These are phyloP conservation scores for Leishmania tropica DNA, from an alignment of 208 protist genomes.

Conservation along the genomic window DNA sequence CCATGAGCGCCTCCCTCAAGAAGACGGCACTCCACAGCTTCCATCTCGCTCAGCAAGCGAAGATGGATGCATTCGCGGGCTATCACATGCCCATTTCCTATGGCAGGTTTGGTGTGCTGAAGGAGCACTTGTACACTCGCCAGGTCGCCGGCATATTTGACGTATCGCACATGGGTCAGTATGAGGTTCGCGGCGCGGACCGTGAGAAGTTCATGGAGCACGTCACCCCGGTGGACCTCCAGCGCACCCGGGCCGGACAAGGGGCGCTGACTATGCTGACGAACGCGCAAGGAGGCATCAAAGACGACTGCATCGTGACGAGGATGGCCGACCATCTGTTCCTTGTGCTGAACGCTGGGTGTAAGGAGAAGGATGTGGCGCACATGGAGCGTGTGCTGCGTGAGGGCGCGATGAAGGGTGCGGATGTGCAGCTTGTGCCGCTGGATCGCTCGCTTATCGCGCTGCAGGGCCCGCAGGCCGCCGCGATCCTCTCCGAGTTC, in stretches of 20 bases:
- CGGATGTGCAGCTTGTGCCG: constrained; percentile 82
- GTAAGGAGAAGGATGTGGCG: constrained; percentile 94
- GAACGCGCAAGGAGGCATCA: constrained; percentile 93
- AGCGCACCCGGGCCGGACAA: constrained; percentile 34
- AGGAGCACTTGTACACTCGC: constrained; percentile 92
- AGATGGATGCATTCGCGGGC: constrained; percentile 96
- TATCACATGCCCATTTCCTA: constrained; percentile 98
- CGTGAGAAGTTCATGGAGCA: constrained; percentile 93
- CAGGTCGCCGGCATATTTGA: constrained; percentile 94
- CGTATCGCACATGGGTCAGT: constrained; percentile 97
- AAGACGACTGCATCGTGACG: constrained; percentile 97
- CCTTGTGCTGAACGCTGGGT: constrained; percentile 97
- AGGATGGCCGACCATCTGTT: constrained; percentile 90
- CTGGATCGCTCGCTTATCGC: constrained; percentile 88
- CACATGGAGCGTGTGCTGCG: constrained; percentile 61
- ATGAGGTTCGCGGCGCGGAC: constrained; percentile 91
- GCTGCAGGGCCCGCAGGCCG: constrained; percentile 93
- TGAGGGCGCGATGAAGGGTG: constrained; percentile 52
- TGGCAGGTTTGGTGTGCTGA: constrained; percentile 74
- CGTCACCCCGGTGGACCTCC: constrained; percentile 87
- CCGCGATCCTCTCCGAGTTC: constrained; percentile 53
- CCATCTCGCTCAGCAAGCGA: constrained; percentile 86
- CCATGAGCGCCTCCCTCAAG: constrained; percentile 46
- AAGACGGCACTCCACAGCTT: constrained; percentile 87
- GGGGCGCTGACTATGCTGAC: constrained; percentile 92